Conservation (phyloP, 768 basidiomycete species). For the Calocybe gangraenosa region DNA sequence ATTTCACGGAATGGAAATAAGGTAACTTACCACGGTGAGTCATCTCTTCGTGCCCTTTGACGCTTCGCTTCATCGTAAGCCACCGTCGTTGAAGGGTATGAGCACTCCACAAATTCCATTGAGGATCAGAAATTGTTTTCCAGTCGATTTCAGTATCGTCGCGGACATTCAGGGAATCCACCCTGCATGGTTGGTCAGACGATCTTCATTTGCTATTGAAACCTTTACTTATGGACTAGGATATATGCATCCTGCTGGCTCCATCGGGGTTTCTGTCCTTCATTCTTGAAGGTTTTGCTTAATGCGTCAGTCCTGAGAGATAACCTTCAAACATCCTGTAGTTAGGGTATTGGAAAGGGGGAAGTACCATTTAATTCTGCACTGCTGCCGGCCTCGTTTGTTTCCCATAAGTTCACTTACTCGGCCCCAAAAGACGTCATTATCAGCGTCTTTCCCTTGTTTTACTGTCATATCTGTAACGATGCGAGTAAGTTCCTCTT, state of each 20-base stretch:
- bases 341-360: too few species aligned
- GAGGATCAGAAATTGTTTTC: conserved; percentile 67
- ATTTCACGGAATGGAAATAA: background rate
- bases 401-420: conserved; percentile 78
- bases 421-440: conserved; percentile 79
- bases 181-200: conserved; percentile 33
- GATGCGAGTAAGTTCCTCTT: conserved; percentile 67
- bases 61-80: conserved; percentile 72
- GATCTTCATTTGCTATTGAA: background rate
- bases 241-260: conserved; percentile 72
- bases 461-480: conserved; percentile 71
- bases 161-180: conserved; percentile 68
- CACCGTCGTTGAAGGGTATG: conserved; percentile 77
- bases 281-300: conserved; percentile 67
- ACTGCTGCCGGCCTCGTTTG: conserved; percentile 74
- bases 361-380: conserved; percentile 88
- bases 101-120: conserved; percentile 85
- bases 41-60: conserved; percentile 80
- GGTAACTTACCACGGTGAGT: conserved; percentile 58
- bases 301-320: conserved; percentile 81
- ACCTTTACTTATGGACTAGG: conserved; percentile 72
- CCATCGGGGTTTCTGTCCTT: conserved; percentile 72
- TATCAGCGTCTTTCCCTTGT: conserved; percentile 69
- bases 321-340: too few species aligned
- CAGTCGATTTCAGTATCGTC: conserved; percentile 86